Base-by-base conservation (phyloP, 2,329 filamentous ascomycete species). In the Trichoderma polysporum region DNA sequence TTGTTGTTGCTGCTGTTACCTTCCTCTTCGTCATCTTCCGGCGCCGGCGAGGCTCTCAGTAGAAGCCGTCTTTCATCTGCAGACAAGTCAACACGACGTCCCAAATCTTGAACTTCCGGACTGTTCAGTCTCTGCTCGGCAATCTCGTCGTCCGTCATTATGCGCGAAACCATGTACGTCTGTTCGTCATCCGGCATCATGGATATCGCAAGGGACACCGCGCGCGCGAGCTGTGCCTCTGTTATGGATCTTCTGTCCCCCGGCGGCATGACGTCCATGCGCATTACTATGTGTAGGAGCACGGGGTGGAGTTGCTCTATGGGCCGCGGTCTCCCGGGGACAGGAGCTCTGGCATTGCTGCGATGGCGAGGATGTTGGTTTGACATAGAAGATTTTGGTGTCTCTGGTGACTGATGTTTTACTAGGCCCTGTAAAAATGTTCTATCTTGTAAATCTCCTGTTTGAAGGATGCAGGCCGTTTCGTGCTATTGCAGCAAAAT, bases 131-230 rank as follows among this genome's bases (percentile, higher is more conserved):
- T 67, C 19, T 69, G 53, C 7, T 58, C 33, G 1, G 71, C 71
- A 2, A 62, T 12, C 12, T 74, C 73, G 2, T 73, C 69, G n/a
- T 74, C 71, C 0, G 71, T 22, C 31, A 74, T 67, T 10, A 74
- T 69, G 9, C 72, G 70, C 2, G 68, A 68, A 8, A 74, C 39
- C 5, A 74, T 33, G 9, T 67, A 54, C 17, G 66, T 37, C 17
- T 75, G 73, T 15, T 72, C 69, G 0, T 45, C 29, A 0, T 66
- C 57, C 1, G 73, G 69, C 4, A 69, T 66, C 10, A 72, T 67
- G 41, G 73, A 68, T 15, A 74, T 66, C 5, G 73, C 73, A 4
- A 74, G 25, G 0, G 27, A 5, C 19, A 72, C 70, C 3, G 67
- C 57, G 1, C 60, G 68, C 6, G 71, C 72, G 5, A 74, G 47